Percentiles rank a stretch among this genome's conserved stretches.
Conservation (phyloP, 306 rosid genomes). For the Pachyrhizus erosus region DNA sequence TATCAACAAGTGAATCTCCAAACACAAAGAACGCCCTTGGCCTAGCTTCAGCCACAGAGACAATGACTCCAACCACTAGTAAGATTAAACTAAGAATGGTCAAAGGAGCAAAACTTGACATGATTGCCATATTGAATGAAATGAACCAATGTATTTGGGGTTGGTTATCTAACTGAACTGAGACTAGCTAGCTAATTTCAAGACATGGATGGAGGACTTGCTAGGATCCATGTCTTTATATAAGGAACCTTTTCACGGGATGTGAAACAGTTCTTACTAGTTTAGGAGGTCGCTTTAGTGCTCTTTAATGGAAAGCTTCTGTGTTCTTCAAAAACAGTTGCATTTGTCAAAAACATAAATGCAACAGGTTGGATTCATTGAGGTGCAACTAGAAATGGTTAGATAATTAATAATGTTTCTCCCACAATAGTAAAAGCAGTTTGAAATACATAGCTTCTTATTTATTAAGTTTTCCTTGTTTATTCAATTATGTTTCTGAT, state of each 20-base stretch:
- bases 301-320: constrained; percentile 21
- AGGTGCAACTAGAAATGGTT: background rate
- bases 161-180: background rate
- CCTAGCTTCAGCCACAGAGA: constrained; percentile 28
- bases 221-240: constrained; percentile 31
- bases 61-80: constrained; percentile 6
- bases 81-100: constrained; percentile 13
- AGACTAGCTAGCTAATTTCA: background rate
- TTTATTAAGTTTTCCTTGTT: background rate
- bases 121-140: constrained; percentile 37
- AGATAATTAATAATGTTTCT: background rate
- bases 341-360: constrained; percentile 22
- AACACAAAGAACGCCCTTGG: constrained; percentile 73
- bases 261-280: constrained; percentile 7
- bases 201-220: constrained; percentile 7
- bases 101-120: constrained; percentile 16
- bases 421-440: background rate
- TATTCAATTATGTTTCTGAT: background rate
- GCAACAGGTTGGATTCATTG: background rate
- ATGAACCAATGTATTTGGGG: background rate
- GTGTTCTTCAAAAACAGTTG: background rate
- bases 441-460: background rate
- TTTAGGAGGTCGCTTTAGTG: constrained; percentile 41
- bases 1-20: constrained; percentile 85
- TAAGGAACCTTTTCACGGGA: background rate